Conservation (phyloP, 257 asterid species). For the Ilex asprella region DNA sequence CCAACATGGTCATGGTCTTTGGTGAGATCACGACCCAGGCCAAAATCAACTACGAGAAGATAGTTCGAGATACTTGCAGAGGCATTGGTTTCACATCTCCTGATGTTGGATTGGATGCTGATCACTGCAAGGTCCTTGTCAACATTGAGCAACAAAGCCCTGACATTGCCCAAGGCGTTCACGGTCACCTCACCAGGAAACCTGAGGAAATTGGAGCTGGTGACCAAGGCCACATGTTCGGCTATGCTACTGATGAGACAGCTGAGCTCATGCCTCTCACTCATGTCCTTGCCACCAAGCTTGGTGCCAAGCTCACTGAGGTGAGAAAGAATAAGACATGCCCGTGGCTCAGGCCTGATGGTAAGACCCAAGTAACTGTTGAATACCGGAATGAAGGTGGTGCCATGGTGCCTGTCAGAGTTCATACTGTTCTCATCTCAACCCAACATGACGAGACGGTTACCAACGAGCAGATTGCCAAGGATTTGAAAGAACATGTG, state of each 20-base stretch:
- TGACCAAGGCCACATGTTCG: slow-evolving; percentile 24
- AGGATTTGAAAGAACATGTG: slow-evolving; percentile 73
- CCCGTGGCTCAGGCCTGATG: slow-evolving; percentile 88
- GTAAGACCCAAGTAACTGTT: slow-evolving; percentile 84
- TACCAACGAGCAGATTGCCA: slow-evolving; percentile 64
- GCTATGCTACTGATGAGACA: slow-evolving; percentile 87
- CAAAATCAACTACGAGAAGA: slow-evolving; percentile 62
- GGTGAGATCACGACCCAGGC: slow-evolving; percentile 43
- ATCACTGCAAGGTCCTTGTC: slow-evolving; percentile 88
- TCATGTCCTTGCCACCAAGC: slow-evolving; percentile 89
- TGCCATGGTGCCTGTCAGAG: slow-evolving; percentile 84
- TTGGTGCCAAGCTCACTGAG: slow-evolving; percentile 86
- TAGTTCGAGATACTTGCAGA: slow-evolving; percentile 79
- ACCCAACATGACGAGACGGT: slow-evolving; percentile 92
- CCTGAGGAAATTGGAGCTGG: slow-evolving; percentile 98
- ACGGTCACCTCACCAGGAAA: slow-evolving; percentile 84
- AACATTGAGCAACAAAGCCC: slow-evolving; percentile 24
- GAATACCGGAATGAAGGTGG: slow-evolving; percentile 77
- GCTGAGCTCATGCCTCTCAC: slow-evolving; percentile 93
- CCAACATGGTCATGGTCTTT: slow-evolving; percentile 80
- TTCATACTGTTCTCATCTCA: slow-evolving; percentile 82
- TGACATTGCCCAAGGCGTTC: slow-evolving; percentile 93
- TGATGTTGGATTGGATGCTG: slow-evolving; percentile 94
- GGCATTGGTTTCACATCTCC: slow-evolving; percentile 74
- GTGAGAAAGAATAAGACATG: slow-evolving; percentile 85